A percentile compares a stretch with the other conserved stretches of the same genome.
Evolutionary conservation across 1,284 basidiomycete genomes (phyloP).

Genomic region (Bjerkandera adusta): DNA sequence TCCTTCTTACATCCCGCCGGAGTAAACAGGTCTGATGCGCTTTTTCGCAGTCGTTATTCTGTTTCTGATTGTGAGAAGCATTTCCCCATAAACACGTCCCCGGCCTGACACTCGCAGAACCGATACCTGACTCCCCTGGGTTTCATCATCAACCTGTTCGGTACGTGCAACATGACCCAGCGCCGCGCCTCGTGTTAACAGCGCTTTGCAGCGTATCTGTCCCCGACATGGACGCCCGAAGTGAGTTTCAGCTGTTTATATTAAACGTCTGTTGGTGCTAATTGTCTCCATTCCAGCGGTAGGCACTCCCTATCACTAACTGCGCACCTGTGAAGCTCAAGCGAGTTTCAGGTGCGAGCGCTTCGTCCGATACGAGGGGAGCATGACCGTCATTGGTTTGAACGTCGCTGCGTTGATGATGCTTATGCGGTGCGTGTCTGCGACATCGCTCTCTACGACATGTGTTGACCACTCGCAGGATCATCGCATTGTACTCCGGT

Average conservation of each 20-base stretch:
- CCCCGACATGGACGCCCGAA: conserved; percentile 36
- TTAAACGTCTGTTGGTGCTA: too few species aligned
- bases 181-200: conserved; percentile 2
- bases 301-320: too few species aligned
- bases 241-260: too few species aligned
- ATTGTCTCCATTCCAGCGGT: too few species aligned
- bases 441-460: too few species aligned
- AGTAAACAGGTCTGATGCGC: neutral
- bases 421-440: conserved; percentile 48
- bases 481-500: conserved; percentile 44
- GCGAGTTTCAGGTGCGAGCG: conserved; percentile 42
- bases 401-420: conserved; percentile 51
- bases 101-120: conserved; percentile 3
- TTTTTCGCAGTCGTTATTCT: conserved; percentile 43
- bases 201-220: conserved; percentile 38
- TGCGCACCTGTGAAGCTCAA: too few species aligned
- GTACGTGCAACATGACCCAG: conserved; percentile 25
- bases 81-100: neutral
- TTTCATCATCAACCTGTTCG: conserved; percentile 46
- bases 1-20: neutral
- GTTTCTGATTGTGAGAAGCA: conserved; percentile 42
- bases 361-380: conserved; percentile 50
- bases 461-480: too few species aligned
- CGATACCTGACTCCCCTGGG: conserved; percentile 46
- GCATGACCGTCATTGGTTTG: conserved; percentile 46